Evolutionary conservation across 2,329 filamentous ascomycete genomes (phyloP).

Genomic region (Stagonosporopsis cucurbitacearum): DNA sequence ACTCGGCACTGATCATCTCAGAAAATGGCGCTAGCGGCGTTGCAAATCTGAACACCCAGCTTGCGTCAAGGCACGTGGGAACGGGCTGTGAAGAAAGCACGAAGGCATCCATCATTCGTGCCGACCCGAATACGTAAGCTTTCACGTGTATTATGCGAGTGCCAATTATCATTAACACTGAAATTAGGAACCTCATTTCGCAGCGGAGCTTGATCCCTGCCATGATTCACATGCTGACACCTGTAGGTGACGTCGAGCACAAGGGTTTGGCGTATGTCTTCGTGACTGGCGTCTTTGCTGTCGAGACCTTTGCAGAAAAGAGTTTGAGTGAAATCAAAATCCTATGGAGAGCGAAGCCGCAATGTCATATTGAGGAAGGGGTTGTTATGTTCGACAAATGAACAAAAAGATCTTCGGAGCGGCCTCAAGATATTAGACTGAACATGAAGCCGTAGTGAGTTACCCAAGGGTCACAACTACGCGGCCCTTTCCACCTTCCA

Average conservation of each 20-base stretch:
- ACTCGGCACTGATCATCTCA: slow-evolving; percentile 16
- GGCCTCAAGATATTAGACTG: too few species aligned
- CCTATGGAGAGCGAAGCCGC: slow-evolving; percentile 1
- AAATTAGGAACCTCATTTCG: slow-evolving; percentile 19
- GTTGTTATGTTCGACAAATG: too few species aligned
- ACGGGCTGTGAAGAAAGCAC: neutral
- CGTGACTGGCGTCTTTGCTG: slow-evolving; percentile 4
- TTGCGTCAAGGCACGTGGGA: neutral
- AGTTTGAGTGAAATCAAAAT: neutral
- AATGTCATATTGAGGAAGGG: neutral
- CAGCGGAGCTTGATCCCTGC: slow-evolving; percentile 23
- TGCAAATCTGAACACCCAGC: slow-evolving; percentile 16
- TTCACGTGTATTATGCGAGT: too few species aligned
- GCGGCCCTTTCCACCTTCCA: neutral
- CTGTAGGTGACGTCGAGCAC: neutral
- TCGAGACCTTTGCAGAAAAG: slow-evolving; percentile 2
- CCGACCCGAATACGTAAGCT: slow-evolving; percentile 32
- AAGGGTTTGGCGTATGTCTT: neutral
- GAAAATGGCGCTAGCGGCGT: slow-evolving; percentile 24
- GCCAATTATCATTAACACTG: neutral
- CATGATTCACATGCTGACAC: slow-evolving; percentile 2
- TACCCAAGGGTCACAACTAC: neutral
- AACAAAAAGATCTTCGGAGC: too few species aligned
- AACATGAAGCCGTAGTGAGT: too few species aligned
- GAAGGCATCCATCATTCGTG: slow-evolving; percentile 13